phyloP scores from a whole-genome alignment of 139 green algal genomes.

The Auxenochlorella pyrenoidosa region DNA sequence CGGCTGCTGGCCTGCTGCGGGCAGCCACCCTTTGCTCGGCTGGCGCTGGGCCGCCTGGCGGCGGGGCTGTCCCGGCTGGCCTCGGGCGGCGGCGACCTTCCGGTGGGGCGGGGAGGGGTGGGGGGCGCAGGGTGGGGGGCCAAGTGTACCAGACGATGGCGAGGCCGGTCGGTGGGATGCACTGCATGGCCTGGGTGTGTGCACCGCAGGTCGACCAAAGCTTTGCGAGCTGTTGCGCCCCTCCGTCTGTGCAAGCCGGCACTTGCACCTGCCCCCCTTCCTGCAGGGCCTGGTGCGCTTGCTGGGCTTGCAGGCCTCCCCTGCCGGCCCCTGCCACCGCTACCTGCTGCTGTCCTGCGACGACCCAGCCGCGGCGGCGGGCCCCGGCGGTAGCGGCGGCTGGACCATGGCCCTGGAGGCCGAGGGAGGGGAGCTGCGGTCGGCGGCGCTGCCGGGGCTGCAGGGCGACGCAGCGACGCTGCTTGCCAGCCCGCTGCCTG shows the following conservation, averaged over 20 bases:
- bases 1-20: conserved; percentile 17
- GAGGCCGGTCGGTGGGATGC: too few relatives aligned
- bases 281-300: conserved; percentile 31
- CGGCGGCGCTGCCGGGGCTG: conserved; percentile 11
- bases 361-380: not conserved
- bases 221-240: too few relatives aligned
- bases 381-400: not conserved
- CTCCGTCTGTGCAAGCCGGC: too few relatives aligned
- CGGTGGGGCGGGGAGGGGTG: not conserved
- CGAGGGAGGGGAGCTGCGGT: not conserved
- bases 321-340: not conserved
- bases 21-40: not conserved
- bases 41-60: conserved; percentile 12
- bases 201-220: too few relatives aligned
- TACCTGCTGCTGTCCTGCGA: conserved; percentile 37
- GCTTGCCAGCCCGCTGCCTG: not conserved
- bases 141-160: too few relatives aligned
- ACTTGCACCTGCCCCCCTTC: too few relatives aligned
- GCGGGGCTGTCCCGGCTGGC: not conserved
- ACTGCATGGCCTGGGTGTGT: too few relatives aligned
- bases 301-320: not conserved
- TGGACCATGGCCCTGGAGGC: conserved; percentile 3
- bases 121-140: too few relatives aligned
- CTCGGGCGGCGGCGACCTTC: not conserved
- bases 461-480: not conserved